Percentiles rank a stretch among this genome's conserved stretches.
phyloP scores from a whole-genome alignment of 2,329 filamentous ascomycete genomes.

The Fusarium virguliforme region DNA sequence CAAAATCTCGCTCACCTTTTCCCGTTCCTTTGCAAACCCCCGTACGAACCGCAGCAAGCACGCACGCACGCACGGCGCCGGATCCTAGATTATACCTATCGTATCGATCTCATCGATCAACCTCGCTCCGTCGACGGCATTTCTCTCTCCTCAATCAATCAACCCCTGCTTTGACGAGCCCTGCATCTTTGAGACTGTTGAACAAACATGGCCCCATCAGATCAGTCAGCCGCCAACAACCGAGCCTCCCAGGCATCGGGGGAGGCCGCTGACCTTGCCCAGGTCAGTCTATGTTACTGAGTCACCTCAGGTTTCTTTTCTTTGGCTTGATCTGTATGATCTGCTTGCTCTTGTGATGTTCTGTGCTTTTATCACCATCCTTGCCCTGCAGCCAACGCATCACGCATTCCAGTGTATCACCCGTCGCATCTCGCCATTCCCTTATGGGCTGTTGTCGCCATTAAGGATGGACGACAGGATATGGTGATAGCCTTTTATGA shows the following conservation, averaged over 20 bases:
- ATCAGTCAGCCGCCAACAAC: conserved; percentile 31
- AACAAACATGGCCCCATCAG: conserved; percentile 34
- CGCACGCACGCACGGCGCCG: conserved; percentile 9
- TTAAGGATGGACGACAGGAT: background rate
- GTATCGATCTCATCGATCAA: conserved; percentile 1
- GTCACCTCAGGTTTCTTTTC: conserved; percentile 8
- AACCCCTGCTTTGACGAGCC: background rate
- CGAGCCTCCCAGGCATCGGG: conserved; percentile 38
- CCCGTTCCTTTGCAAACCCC: background rate
- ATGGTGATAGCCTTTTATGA: conserved; percentile 1
- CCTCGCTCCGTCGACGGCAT: background rate
- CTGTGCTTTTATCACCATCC: conserved; percentile 7
- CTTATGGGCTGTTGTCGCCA: background rate
- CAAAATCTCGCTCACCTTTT: conserved; percentile 6
- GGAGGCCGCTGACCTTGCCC: conserved; percentile 49
- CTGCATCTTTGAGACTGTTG: conserved; percentile 8
- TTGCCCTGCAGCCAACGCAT: conserved; percentile 10
- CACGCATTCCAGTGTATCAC: conserved; percentile 12
- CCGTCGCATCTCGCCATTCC: conserved; percentile 9
- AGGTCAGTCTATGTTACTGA: conserved; percentile 40
- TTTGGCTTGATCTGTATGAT: background rate
- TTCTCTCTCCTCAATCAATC: background rate
- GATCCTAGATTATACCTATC: background rate
- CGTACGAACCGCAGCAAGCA: conserved; percentile 8
- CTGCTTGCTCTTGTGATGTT: conserved; percentile 5